Evolutionary conservation across 305 asterid genomes (phyloP), one percentile per base, ranked within the genome.

Genomic region (Striga hermonthica): DNA sequence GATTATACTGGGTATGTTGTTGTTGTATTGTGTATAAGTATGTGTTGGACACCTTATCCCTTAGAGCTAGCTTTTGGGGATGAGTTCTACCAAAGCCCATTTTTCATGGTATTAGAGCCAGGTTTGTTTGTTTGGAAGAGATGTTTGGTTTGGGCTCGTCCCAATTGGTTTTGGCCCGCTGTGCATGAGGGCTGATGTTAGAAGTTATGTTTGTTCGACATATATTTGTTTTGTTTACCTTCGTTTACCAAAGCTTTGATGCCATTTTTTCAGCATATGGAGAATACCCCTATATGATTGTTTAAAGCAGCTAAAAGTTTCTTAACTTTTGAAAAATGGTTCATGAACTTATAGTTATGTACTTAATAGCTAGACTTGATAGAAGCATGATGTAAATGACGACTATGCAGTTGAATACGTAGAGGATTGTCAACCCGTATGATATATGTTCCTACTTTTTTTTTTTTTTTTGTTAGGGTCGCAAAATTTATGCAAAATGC

Each of bases 401-500:
- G 69, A 45, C 52, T 63, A 56, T 9, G 53, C 31, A 43, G 53
- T 59, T 57, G 34, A 52, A 64, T 60, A 64, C 13, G 39, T 62
- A 16, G 59, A 16, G 64, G 65, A 65, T 62, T 57, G 37, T 70
- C 64, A 69, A 62, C 73, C 49, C n/a, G 12, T 69, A 34, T 53
- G 34, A 34, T 35, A 12, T 64, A 13, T 53, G 15, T 49, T 39
- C 57, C 57, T 74, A 56, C 59, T 28, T 67, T 35, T 70, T 43
- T 69, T 43, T 28, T 67, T 35, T 70, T 43, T 69, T 43, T 69
- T 75, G 74, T 74, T 22, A 91, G 97, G 91, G 91, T 88, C 65
- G 74, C 77, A 64, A 91, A 88, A 79, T 80, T 80, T 70, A 88
- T 84, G 60, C 89, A 75, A 76, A 83, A 62, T 79, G 81, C 84